Percentiles rank a stretch among this genome's conserved stretches.
These are phyloP conservation scores for Rhododendron henanense DNA, from an alignment of 148 eudicot genomes.

Conservation along the genomic window DNA sequence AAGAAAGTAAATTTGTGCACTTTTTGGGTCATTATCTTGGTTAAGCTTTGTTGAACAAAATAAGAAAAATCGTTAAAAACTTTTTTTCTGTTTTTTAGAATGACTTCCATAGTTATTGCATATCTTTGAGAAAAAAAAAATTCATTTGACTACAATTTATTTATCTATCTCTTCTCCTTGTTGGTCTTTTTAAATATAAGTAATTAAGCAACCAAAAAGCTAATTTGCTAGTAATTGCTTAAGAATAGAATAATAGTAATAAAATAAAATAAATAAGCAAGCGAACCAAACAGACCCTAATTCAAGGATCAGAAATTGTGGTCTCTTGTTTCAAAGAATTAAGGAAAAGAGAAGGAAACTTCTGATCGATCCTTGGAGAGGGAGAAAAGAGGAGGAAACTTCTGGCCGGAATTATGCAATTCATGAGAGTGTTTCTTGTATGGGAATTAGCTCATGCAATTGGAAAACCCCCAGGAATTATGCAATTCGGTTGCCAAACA, in stretches of 20 bases:
- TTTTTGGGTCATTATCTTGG: too few relatives aligned
- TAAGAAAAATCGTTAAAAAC: too few relatives aligned
- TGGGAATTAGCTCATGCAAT: neutral
- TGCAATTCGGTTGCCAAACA: neutral
- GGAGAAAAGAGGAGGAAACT: neutral
- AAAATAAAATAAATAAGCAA: neutral
- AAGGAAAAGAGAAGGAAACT: neutral
- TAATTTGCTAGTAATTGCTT: neutral
- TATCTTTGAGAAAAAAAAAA: too few relatives aligned
- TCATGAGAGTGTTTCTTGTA: neutral
- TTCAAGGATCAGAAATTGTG: neutral
- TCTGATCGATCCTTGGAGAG: neutral
- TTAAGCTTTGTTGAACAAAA: too few relatives aligned
- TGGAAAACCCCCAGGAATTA: neutral
- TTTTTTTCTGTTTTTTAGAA: too few relatives aligned
- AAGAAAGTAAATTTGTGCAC: too few relatives aligned
- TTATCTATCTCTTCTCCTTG: too few relatives aligned
- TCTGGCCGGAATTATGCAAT: neutral
- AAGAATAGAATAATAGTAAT: neutral
- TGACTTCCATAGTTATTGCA: too few relatives aligned
- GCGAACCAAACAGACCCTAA: neutral
- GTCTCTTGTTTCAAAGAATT: neutral
- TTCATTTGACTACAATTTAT: too few relatives aligned
- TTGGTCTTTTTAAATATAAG: too few relatives aligned
- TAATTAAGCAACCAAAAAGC: too few relatives aligned